Percentiles rank a stretch among this genome's conserved stretches.
These are phyloP conservation scores for Pseudogymnoascus sp. DNA, from an alignment of 2,329 filamentous ascomycete genomes.

Conservation along the genomic window DNA sequence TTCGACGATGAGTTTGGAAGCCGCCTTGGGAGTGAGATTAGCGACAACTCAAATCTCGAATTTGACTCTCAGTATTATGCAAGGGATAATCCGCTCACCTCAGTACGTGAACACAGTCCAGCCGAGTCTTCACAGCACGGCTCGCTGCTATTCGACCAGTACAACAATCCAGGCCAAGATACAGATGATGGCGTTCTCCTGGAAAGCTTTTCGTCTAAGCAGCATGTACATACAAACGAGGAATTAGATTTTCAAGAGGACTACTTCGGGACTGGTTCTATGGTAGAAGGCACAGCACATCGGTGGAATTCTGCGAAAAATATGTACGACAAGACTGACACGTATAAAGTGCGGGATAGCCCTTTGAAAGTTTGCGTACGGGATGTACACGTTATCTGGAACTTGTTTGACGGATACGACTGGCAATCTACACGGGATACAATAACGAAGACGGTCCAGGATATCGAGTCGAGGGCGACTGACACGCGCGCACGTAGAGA, in stretches of 20 bases:
- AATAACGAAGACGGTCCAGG: conserved; percentile 79
- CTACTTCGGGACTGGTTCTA: conserved; percentile 61
- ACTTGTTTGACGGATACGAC: conserved; percentile 95
- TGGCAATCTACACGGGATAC: conserved; percentile 82
- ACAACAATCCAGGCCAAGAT: conserved; percentile 28
- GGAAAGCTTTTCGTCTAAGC: conserved; percentile 34
- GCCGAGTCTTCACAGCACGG: conserved; percentile 22
- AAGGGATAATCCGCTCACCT: conserved; percentile 27
- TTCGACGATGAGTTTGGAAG: conserved; percentile 56
- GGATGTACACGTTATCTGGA: conserved; percentile 93
- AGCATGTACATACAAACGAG: conserved; percentile 45
- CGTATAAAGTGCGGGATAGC: conserved; percentile 52
- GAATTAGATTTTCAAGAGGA: conserved; percentile 69
- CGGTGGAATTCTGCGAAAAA: conserved; percentile 75
- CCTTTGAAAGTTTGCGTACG: conserved; percentile 72
- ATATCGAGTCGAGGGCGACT: conserved; percentile 74
- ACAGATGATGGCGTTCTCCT: conserved; percentile 41
- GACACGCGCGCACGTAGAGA: conserved; percentile 56
- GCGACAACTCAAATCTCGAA: conserved; percentile 33
- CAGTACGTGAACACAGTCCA: conserved; percentile 42
- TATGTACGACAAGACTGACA: conserved; percentile 60
- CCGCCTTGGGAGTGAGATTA: conserved; percentile 40
- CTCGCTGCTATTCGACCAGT: conserved; percentile 22
- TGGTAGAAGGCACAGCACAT: conserved; percentile 59
- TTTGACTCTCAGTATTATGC: conserved; percentile 43